Base-by-base conservation (phyloP, 2,329 filamentous ascomycete species). In the Venturia carpophila region DNA sequence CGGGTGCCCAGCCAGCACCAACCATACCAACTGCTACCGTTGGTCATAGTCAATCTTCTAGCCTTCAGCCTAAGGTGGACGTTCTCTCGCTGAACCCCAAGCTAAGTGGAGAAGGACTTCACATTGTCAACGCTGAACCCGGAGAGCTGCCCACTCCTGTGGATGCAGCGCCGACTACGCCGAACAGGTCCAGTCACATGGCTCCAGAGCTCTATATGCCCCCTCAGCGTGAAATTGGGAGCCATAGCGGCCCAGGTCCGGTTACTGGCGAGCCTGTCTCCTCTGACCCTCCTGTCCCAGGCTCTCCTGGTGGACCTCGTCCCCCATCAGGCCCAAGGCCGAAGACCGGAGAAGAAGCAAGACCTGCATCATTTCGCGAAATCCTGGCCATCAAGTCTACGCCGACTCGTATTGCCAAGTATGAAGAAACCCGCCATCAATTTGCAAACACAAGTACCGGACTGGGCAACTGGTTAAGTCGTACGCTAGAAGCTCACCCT, bases 391-490 rank as follows among this genome's bases (percentile, higher is more conserved):
- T 94, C 62, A 80, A 83, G 19, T 84, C 83, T 1, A 75, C 86
- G 0, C 75, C 81, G 17, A 87, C 94, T 69, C 86, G 92, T 24
- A 89, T 94, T 67, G 79, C 82, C 55, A 87, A 86, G 17, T 96
- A 90, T 73, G 84, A 90, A 66, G 84, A 88, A 66, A 88, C 89
- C 0, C 84, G 91, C 56, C 78, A 84, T 19, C 83, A 89, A 58
- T 91, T 92, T 73, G 87, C 88, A 0, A 75, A 77, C 15, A 85
- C 88, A 73, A 86, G 96, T 66, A 89, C 89, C 5, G 91, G 92
- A 1, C 78, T 97, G n/a, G 79, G 76, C 64, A 75, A 80, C 68
- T 88, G 85, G 85, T 72, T 87, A 21, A 73, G 77, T 55, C 72
- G 77, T 19, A 83, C 80, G 19, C 68, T 82, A 5, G 76, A 78